phyloP scores from a whole-genome alignment of 805 yeast genomes.

The Lipomyces mesembrius region DNA sequence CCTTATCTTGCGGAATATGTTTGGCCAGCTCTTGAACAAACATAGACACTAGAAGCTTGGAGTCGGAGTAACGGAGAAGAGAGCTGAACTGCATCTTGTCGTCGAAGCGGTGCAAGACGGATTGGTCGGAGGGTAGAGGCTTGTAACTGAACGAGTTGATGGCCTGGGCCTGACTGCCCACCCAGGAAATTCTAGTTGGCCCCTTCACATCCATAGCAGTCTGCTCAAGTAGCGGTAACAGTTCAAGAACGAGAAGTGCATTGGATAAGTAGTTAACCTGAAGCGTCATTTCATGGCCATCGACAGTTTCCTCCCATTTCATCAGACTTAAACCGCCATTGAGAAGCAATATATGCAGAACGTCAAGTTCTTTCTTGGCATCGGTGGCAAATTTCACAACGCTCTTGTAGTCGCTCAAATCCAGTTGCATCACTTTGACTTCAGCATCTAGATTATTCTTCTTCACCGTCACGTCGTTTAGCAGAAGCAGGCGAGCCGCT shows the following conservation, averaged over 20 bases:
- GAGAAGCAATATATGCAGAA: neutral
- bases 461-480: conserved; percentile 1
- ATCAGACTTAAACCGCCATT: neutral
- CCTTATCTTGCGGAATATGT: conserved; percentile 4
- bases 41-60: conserved; percentile 10
- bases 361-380: neutral
- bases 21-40: conserved; percentile 11
- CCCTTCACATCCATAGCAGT: conserved; percentile 1
- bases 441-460: neutral
- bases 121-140: conserved; percentile 1
- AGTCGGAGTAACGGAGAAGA: conserved; percentile 1
- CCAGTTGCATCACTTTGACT: conserved; percentile 17
- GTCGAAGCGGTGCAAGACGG: conserved; percentile 8
- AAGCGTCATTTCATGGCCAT: conserved; percentile 7
- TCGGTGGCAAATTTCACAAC: conserved; percentile 9
- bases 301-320: conserved; percentile 5
- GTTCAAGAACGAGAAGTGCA: conserved; percentile 9
- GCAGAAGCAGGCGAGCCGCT: conserved; percentile 3
- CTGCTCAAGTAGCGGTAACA: conserved; percentile 8
- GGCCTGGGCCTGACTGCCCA: conserved; percentile 7
- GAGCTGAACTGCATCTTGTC: conserved; percentile 8
- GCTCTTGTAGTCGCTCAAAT: conserved; percentile 5
- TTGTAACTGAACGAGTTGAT: neutral
- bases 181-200: conserved; percentile 8
- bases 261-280: conserved; percentile 9